Evolutionary conservation across 148 eudicot species (phyloP), one percentile per base, ranked within the genome.

Genomic region (Beta vulgaris): DNA sequence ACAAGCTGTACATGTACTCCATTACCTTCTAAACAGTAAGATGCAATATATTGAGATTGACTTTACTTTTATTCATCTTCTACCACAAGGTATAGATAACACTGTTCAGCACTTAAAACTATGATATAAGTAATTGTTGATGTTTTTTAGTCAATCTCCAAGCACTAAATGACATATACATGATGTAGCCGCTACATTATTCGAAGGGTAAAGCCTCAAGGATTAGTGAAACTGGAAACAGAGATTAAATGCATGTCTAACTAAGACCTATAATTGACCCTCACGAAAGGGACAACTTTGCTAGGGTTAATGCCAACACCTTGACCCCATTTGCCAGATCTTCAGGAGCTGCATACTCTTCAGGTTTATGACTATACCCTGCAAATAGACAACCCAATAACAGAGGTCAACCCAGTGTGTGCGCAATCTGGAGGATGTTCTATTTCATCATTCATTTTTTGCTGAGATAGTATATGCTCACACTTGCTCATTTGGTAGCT

Each of bases 291-390:
- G 97, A 90, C 74, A 92, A 72, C 75, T 90, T 92, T 32, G 93
- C 91, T 15, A 92, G 91, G 25, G 97, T 88, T 63, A 85, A 73
- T 32, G 97, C 97, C 73, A 95, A 84, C 34, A 92, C 97, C 81
- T 86, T 86, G 31, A 94, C 96, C 67, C 98, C 98, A 58, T 91
- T 91, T 12, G 85, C 85, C 35, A 94, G 69, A 82, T 87, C 92
- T 57, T 87, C 84, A 34, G 46, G 58, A 32, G 93, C 87, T 16
- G 98, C 72, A 80, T 82, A 90, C 77, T 94, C 98, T 82, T 94
- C 98, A 3, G 98, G 97, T 80, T 89, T 94, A 76, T 94, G 98
- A 84, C 98, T 94, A 63, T 91, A 90, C 75, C 98, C 98, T 93
- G 97, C 80, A 85, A 71, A 80, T 4, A 61, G 54, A 60, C 34